These are phyloP conservation scores for Lasiosphaeria ovina DNA, from an alignment of 495 filamentous ascomycete species.

Conservation along the genomic window DNA sequence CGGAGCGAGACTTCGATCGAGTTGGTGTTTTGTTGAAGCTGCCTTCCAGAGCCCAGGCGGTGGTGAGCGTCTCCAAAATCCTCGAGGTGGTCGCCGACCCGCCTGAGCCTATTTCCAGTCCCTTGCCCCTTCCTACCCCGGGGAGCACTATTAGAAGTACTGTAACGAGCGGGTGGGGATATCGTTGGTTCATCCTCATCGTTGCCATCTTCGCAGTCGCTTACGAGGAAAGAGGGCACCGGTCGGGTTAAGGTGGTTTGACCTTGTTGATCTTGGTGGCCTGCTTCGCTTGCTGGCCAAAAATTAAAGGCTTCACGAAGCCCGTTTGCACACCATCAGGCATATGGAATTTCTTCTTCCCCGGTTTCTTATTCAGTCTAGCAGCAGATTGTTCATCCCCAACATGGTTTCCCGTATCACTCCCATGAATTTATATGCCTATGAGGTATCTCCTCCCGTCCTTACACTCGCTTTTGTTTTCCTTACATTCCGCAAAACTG, in stretches of 20 bases:
- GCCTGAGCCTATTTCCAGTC: conserved; percentile 18
- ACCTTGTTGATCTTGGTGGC: conserved; percentile 13
- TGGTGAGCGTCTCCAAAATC: conserved; percentile 49
- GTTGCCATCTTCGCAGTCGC: conserved; percentile 11
- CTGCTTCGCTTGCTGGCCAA: conserved; percentile 30
- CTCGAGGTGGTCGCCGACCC: conserved; percentile 34
- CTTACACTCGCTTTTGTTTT: too few relatives aligned
- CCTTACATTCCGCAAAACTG: too few relatives aligned
- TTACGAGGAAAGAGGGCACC: conserved; percentile 6
- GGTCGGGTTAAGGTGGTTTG: conserved; percentile 31
- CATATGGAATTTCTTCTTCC: conserved; percentile 97
- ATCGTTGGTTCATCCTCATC: conserved; percentile 16
- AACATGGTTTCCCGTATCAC: too few relatives aligned
- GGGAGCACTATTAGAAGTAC: neutral
- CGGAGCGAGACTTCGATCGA: too few relatives aligned
- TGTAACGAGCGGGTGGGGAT: conserved; percentile 1
- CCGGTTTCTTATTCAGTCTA: conserved; percentile 56
- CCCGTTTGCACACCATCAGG: conserved; percentile 88
- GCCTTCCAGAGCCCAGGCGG: too few relatives aligned
- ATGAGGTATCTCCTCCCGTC: too few relatives aligned
- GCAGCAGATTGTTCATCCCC: too few relatives aligned
- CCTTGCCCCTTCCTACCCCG: conserved; percentile 16
- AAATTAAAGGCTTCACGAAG: conserved; percentile 71
- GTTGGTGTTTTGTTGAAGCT: too few relatives aligned
- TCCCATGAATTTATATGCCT: too few relatives aligned